phyloP scores from a whole-genome alignment of 129 eudicot species.

The Artemisia argyi region DNA sequence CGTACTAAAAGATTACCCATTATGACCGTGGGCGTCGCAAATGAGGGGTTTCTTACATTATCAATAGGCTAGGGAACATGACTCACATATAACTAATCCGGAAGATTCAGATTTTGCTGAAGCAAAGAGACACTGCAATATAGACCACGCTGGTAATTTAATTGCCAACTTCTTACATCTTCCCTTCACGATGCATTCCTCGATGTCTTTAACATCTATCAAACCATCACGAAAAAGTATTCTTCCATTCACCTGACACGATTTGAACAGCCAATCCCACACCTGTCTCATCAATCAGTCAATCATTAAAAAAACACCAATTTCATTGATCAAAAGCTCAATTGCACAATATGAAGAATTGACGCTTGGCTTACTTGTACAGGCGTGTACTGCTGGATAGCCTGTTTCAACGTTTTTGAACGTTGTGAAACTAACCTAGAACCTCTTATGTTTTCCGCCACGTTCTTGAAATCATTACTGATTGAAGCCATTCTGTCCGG shows the following conservation, averaged over 20 bases:
- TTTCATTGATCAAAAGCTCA: neutral
- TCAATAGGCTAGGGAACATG: neutral
- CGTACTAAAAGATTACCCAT: too few species aligned
- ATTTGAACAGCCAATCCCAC: conserved; percentile 91
- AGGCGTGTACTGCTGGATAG: conserved; percentile 71
- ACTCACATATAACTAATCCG: conserved; percentile 75
- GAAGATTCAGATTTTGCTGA: conserved; percentile 81
- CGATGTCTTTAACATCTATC: conserved; percentile 72
- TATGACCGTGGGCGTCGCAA: too few species aligned
- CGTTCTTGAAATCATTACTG: conserved; percentile 37
- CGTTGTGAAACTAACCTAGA: conserved; percentile 69
- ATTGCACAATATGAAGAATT: neutral
- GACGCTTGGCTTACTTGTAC: conserved; percentile 44
- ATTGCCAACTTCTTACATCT: conserved; percentile 59
- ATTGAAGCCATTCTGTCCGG: conserved; percentile 47
- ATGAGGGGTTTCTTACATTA: too few species aligned
- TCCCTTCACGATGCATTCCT: conserved; percentile 69
- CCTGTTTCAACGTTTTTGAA: conserved; percentile 68
- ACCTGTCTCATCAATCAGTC: conserved; percentile 40
- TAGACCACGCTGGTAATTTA: conserved; percentile 81
- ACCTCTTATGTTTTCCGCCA: conserved; percentile 46
- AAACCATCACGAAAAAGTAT: conserved; percentile 74
- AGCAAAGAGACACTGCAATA: conserved; percentile 64
- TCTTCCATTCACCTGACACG: conserved; percentile 83
- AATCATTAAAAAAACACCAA: neutral